Evolutionary conservation across 805 yeast species (phyloP).

Genomic region (Yamadazyma takamatsuzukensis): DNA sequence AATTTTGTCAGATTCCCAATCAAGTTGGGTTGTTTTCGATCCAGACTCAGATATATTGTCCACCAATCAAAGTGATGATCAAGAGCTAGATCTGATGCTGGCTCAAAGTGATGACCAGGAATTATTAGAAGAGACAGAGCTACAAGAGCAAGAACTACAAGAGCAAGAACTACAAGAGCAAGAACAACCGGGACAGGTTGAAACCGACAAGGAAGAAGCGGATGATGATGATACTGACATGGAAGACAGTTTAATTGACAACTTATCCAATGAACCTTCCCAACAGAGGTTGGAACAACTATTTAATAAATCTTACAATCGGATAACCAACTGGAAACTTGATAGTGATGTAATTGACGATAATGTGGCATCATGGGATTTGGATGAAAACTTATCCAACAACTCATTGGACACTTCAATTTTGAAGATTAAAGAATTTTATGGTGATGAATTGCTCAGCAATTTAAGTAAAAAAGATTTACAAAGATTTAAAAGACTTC

Average conservation of each 20-base stretch:
- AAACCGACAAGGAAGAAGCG: conserved; percentile 10
- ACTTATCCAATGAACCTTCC: conserved; percentile 12
- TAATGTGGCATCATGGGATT: conserved; percentile 35
- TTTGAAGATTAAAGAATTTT: conserved; percentile 15
- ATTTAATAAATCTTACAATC: conserved; percentile 8
- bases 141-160: conserved; percentile 1
- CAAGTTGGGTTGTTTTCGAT: conserved; percentile 26
- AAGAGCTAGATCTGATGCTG: conserved; percentile 2
- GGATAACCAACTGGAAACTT: conserved; percentile 21
- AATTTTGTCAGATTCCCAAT: conserved; percentile 20
- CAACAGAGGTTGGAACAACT: conserved; percentile 8
- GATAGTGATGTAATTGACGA: conserved; percentile 24
- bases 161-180: conserved; percentile 1
- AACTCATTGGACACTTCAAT: conserved; percentile 13
- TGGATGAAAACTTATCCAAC: conserved; percentile 24
- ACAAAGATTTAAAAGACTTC: conserved; percentile 22
- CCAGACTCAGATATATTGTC: conserved; percentile 30
- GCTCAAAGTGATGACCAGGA: conserved; percentile 1
- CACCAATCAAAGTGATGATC: conserved; percentile 11
- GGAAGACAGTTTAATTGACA: conserved; percentile 10
- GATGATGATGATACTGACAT: conserved; percentile 10
- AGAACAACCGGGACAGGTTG: conserved; percentile 7
- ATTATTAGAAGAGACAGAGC: no score
- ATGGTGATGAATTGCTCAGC: conserved; percentile 29
- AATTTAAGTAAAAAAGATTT: conserved; percentile 20